These are phyloP conservation scores for Musa troglodytarum DNA, from an alignment of 176 grass and related monocot species.

Conservation along the genomic window DNA sequence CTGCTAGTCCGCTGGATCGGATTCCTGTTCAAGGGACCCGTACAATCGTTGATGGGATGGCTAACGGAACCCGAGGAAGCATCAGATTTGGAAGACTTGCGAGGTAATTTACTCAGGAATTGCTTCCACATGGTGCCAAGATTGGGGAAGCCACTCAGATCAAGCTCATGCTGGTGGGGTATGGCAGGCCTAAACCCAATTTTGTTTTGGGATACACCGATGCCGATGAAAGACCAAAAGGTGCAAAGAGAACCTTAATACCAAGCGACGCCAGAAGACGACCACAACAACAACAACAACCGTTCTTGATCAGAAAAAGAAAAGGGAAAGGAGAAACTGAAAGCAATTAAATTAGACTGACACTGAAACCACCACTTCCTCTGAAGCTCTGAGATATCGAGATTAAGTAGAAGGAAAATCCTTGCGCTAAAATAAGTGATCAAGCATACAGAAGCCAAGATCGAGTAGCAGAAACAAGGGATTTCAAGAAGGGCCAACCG, in stretches of 20 bases:
- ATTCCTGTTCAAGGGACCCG: constrained; percentile 14
- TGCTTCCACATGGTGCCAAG: constrained; percentile 71
- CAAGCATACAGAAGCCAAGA: neutral
- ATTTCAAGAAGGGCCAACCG: too few relatives aligned
- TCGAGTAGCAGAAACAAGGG: neutral
- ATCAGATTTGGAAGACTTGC: constrained; percentile 52
- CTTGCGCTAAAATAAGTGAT: too few relatives aligned
- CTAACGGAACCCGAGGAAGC: constrained; percentile 32
- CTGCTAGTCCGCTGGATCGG: constrained; percentile 17
- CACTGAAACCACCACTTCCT: too few relatives aligned
- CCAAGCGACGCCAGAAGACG: too few relatives aligned
- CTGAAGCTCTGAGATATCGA: too few relatives aligned
- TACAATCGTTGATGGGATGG: neutral
- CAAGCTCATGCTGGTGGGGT: neutral
- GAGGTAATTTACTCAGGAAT: constrained; percentile 78
- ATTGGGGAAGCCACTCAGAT: constrained; percentile 1
- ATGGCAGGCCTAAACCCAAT: neutral
- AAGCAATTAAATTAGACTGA: neutral
- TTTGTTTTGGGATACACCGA: neutral
- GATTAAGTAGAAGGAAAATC: too few relatives aligned
- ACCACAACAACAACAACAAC: too few relatives aligned
- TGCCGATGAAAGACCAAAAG: neutral
- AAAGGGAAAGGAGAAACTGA: neutral
- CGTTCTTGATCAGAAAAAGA: too few relatives aligned
- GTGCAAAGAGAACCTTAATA: too few relatives aligned